Base-by-base conservation (phyloP, 768 basidiomycete species). In the Heimioporus sp. region DNA sequence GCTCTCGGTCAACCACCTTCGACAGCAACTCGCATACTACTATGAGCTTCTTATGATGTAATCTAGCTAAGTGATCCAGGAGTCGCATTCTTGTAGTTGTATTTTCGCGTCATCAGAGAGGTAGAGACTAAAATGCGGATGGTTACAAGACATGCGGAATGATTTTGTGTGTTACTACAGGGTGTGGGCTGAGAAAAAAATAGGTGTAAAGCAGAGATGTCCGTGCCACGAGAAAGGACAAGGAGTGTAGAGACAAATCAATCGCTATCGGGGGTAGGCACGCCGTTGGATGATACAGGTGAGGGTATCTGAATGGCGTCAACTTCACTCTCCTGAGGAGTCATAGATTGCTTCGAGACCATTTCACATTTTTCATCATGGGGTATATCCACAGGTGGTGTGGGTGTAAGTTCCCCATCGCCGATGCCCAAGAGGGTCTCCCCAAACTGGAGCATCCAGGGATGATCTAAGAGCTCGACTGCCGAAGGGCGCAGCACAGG, bases 371-470 rank as follows among this genome's bases (percentile, higher is more conserved):
- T 72, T n/a, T 75, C 75, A 30, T 81, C 80, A 4, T 71, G 61
- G 0, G 80, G 72, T 58, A 79, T 66, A 51, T 77, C 72, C 10
- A 66, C 61, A 9, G 77, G 73, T 46, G 80, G 76, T 46, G 71
- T 76, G 43, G 76, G 73, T 21, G 77, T 75, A 55, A 80, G 72
- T 60, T 86, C 83, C 3, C 76, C 77, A 52, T 85, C 83, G 57
- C 89, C 85, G 59, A 86, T 89, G 54, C 74, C 82, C 44, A 80
- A 65, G 35, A 92, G 73, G 10, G 84, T 80, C 61, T 86, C 87
- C 48, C 86, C 81, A 68, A 92, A 86, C 48, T 87, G 84, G 37
- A 87, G 73, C 79, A 96, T 89, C 96, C 97, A 98, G 15, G 83
- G 80, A 68, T 98, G 91, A 36, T 85, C 78, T 72, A 94, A 81